These are phyloP conservation scores for Podospora anserina DNA, from an alignment of 495 filamentous ascomycete species.

Conservation along the genomic window DNA sequence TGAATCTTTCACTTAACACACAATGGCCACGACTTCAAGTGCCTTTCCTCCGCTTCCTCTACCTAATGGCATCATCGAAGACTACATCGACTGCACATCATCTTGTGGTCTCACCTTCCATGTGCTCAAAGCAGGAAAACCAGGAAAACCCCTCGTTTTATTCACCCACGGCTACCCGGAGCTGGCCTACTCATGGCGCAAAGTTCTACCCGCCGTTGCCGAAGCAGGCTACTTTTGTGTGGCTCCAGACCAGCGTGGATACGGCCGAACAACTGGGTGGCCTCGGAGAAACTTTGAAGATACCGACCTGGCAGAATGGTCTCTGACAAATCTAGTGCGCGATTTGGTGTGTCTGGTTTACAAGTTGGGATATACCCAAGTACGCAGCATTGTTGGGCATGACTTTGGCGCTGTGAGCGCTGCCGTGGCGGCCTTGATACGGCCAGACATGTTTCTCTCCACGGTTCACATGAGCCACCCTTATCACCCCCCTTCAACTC, in stretches of 20 bases:
- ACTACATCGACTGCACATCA: slow-evolving; percentile 47
- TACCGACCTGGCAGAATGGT: slow-evolving; percentile 57
- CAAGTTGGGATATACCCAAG: slow-evolving; percentile 56
- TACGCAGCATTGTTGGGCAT: slow-evolving; percentile 62
- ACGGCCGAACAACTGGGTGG: slow-evolving; percentile 64
- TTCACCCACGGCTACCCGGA: slow-evolving; percentile 67
- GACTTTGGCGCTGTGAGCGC: slow-evolving; percentile 63
- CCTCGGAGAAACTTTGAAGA: slow-evolving; percentile 47
- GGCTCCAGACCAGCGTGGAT: slow-evolving; percentile 66
- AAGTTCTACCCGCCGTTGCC: slow-evolving; percentile 56
- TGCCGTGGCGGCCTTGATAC: slow-evolving; percentile 56
- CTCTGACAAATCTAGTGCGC: slow-evolving; percentile 56
- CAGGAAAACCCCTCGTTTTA: slow-evolving; percentile 55
- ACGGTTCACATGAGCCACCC: slow-evolving; percentile 50
- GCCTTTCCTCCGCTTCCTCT: slow-evolving; percentile 49
- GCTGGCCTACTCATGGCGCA: slow-evolving; percentile 67
- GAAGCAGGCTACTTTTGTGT: slow-evolving; percentile 59
- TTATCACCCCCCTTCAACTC: slow-evolving; percentile 23
- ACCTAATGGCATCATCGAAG: slow-evolving; percentile 49
- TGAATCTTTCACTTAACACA: neutral
- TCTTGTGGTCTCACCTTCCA: slow-evolving; percentile 56
- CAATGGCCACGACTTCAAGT: neutral
- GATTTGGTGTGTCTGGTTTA: slow-evolving; percentile 61
- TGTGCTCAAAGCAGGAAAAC: slow-evolving; percentile 53
- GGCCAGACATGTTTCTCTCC: slow-evolving; percentile 62